A percentile compares a stretch with the other conserved stretches of the same genome.
Evolutionary conservation across 2,329 filamentous ascomycete species (phyloP).

Genomic region (Pyricularia pennisetigena): DNA sequence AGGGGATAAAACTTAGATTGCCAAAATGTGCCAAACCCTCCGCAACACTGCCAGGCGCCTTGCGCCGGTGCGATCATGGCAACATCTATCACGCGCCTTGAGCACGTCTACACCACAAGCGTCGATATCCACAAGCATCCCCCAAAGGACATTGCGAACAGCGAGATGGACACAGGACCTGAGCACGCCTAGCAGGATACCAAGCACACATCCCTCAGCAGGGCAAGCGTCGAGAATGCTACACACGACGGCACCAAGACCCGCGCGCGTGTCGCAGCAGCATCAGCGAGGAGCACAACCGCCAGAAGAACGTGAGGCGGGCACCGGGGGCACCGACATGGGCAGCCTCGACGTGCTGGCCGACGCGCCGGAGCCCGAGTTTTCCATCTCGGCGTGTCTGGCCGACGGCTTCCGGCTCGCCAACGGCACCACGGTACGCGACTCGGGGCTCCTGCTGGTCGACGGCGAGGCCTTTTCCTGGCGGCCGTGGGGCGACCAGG

Average conservation of each 20-base stretch:
- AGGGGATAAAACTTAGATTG: not conserved
- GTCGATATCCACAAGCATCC: not conserved
- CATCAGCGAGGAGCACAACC: not conserved
- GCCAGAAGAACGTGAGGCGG: not conserved
- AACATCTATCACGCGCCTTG: not conserved
- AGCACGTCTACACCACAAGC: not conserved
- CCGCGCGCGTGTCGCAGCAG: not conserved
- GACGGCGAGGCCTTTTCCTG: conserved; percentile 83
- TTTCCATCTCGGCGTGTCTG: conserved; percentile 73
- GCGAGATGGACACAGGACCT: not conserved
- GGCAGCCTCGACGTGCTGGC: conserved; percentile 68
- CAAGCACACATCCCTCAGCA: not conserved
- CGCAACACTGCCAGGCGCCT: not conserved
- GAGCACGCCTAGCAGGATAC: not conserved
- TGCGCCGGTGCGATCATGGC: not conserved
- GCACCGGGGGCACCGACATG: conserved; percentile 47
- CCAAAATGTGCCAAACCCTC: not conserved
- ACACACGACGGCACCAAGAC: not conserved
- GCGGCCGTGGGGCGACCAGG: conserved; percentile 57
- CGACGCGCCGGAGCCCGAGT: conserved; percentile 66
- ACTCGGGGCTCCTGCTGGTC: conserved; percentile 56
- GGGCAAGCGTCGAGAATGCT: not conserved
- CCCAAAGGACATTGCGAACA: not conserved
- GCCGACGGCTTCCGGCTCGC: conserved; percentile 79
- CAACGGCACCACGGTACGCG: conserved; percentile 60